Evolutionary conservation across 2,329 filamentous ascomycete genomes (phyloP), one percentile per base, ranked within the genome.

Genomic region (Drechslerella coelobrocha): DNA sequence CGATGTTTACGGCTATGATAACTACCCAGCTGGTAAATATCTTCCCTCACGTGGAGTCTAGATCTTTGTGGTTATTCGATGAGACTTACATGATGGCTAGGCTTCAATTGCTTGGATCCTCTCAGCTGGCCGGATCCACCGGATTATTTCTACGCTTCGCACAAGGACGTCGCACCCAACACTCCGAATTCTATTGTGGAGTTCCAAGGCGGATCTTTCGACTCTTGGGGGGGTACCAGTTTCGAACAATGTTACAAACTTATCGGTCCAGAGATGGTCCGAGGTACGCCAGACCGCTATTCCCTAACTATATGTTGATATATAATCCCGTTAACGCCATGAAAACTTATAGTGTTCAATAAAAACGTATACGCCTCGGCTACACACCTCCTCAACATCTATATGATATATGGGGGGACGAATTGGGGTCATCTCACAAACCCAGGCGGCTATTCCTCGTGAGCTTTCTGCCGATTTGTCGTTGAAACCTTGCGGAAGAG

Each of bases 371-470:
- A 87, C 56, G 85, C 85, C 37, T 84, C 87, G 14, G 87, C 86
- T 0, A 83, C 87, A 1, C 86, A 84, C 0, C 84, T 93, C 6
- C 81, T 91, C 63, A 92, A 87, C 74, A 76, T 91, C 0, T 92
- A 92, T 77, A 92, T 92, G 90, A 87, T 84, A 0, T 90, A 84
- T 73, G 90, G 90, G 12, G 90, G 90, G 4, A 92, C 90, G 0
- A 94, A 93, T 76, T 93, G 90, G 90, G 90, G 90, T 0, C 92
- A 91, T 17, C 31, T 75, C 47, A 71, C 73, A 17, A 54, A 62
- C 26, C 57, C 65, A 9, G 65, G 65, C 48, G 65, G 65, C n/a
- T 69, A 69, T 23, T 69, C 65, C 39, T 69, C 65, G 65, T 69
- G 34, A 48, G 65, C 62, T 47, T 26, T 14, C 19, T 6, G 2